Percentiles rank a stretch among this genome's conserved stretches.
These are phyloP conservation scores for Phytophthora citrophthora DNA, from an alignment of 352 stramenopile species.

Conservation along the genomic window DNA sequence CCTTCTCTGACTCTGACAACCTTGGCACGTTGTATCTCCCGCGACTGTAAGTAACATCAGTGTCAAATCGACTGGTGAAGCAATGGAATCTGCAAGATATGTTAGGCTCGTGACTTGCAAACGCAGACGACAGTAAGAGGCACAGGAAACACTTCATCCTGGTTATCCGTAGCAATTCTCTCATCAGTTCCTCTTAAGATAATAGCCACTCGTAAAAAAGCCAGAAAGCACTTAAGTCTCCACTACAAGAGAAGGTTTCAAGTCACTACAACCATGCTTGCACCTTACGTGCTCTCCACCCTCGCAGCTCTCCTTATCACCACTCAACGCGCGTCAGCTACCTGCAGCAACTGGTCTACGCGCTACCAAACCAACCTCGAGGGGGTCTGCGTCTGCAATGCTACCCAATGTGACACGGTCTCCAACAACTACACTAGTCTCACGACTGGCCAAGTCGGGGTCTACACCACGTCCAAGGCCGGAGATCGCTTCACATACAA, in stretches of 20 bases:
- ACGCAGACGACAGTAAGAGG: too few species aligned
- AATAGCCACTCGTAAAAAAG: slow-evolving; percentile 11
- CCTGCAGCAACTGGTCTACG: slow-evolving; percentile 52
- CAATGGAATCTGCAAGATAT: too few species aligned
- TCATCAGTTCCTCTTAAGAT: background rate
- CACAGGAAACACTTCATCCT: too few species aligned
- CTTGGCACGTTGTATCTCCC: too few species aligned
- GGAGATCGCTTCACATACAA: slow-evolving; percentile 56
- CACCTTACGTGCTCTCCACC: slow-evolving; percentile 1
- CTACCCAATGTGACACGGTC: slow-evolving; percentile 59
- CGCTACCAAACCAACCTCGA: slow-evolving; percentile 52
- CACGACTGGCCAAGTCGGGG: slow-evolving; percentile 39
- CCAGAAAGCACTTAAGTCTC: background rate
- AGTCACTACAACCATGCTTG: slow-evolving; percentile 14
- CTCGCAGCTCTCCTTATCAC: slow-evolving; percentile 7
- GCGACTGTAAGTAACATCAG: too few species aligned
- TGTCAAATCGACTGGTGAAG: too few species aligned
- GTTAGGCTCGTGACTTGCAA: too few species aligned
- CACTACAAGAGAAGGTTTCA: background rate
- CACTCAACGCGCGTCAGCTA: slow-evolving; percentile 10
- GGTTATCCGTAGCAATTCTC: too few species aligned
- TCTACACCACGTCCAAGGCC: slow-evolving; percentile 55
- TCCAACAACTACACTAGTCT: slow-evolving; percentile 54
- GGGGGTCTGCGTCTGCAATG: slow-evolving; percentile 61
- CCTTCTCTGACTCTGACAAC: too few species aligned